Evolutionary conservation across 805 yeast genomes (phyloP), one percentile per base, ranked within the genome.

Genomic region (Yamadazyma phyllophila): DNA sequence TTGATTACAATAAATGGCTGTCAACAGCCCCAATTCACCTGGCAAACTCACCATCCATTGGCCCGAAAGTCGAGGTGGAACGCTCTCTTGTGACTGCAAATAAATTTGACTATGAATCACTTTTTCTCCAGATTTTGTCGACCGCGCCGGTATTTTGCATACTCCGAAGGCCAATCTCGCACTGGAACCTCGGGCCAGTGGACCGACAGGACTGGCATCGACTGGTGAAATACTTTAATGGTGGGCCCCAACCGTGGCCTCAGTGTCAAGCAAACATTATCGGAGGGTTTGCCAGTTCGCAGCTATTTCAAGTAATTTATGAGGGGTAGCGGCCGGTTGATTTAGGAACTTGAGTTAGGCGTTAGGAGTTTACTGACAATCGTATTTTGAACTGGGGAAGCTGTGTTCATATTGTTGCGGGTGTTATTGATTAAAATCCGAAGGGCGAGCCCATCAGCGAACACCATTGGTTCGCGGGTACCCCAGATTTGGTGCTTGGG

Each of bases 261-360:
- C n/a, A n/a, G n/a, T n/a, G 20, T 12, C 20, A 13, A 26, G 42
- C 31, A 31, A 30, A 33, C 13, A 40, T 30, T 40, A 20, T 40
- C 43, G 36, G 37, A 17, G 43, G 14, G 31, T 31, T 40, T 15
- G 3, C 2, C 8, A 15, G 11, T 16, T 29, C 27, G 16, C 14
- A 10, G 14, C 42, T 29, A 16, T 39, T 17, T 40, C 24, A 14
- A 40, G 36, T 40, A 40, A 40, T 31, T 27, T 30, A 35, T 42
- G 45, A 42, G 45, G 45, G 45, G 45, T 42, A 42, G 40, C 14
- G 13, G 31, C 24, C 45, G 45, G 45, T 42, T 29, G 36, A 20
- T 36, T 30, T 32, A 42, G 45, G 45, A 36, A 42, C 15, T 32
- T 33, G n/a, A n/a, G 34, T 39, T 39, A 27, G 43, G 43, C 34